Percentiles rank a stretch among this genome's conserved stretches.
These are phyloP conservation scores for Panicum miliaceum DNA, from an alignment of 176 grass and related monocot genomes.

Conservation along the genomic window DNA sequence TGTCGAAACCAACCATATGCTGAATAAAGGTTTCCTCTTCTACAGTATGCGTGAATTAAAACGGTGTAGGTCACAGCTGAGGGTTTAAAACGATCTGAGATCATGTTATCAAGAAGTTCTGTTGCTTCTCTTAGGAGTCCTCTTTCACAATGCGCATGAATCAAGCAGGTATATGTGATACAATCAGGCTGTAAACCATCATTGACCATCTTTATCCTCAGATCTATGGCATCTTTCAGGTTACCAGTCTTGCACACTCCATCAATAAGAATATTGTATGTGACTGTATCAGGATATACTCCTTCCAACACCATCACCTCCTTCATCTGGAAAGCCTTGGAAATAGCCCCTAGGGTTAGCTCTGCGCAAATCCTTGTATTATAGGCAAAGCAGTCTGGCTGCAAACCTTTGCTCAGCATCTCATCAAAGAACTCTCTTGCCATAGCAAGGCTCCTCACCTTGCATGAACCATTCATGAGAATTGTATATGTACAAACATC, in stretches of 20 bases:
- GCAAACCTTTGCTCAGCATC: constrained; percentile 62
- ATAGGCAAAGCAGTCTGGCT: constrained; percentile 68
- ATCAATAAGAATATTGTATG: constrained; percentile 75
- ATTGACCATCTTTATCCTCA: constrained; percentile 62
- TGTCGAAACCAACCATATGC: constrained; percentile 58
- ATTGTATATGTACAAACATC: constrained; percentile 75
- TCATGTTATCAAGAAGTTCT: constrained; percentile 60
- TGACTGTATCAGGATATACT: constrained; percentile 59
- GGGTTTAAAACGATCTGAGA: constrained; percentile 47
- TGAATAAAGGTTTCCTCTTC: constrained; percentile 52
- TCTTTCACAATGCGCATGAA: constrained; percentile 66
- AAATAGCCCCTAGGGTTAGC: constrained; percentile 50
- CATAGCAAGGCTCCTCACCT: constrained; percentile 56
- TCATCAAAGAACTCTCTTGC: constrained; percentile 61
- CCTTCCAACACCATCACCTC: constrained; percentile 63
- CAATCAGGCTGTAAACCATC: constrained; percentile 62
- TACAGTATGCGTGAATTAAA: constrained; percentile 64
- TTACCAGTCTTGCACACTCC: constrained; percentile 66
- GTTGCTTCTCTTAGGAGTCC: constrained; percentile 60
- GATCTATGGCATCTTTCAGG: constrained; percentile 57
- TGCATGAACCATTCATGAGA: constrained; percentile 73
- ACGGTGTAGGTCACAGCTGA: constrained; percentile 64
- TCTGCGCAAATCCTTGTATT: constrained; percentile 55
- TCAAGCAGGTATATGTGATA: constrained; percentile 75
- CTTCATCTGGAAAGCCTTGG: constrained; percentile 53